These are phyloP conservation scores for Heliosperma pusillum DNA, from an alignment of 148 eudicot genomes.

Conservation along the genomic window DNA sequence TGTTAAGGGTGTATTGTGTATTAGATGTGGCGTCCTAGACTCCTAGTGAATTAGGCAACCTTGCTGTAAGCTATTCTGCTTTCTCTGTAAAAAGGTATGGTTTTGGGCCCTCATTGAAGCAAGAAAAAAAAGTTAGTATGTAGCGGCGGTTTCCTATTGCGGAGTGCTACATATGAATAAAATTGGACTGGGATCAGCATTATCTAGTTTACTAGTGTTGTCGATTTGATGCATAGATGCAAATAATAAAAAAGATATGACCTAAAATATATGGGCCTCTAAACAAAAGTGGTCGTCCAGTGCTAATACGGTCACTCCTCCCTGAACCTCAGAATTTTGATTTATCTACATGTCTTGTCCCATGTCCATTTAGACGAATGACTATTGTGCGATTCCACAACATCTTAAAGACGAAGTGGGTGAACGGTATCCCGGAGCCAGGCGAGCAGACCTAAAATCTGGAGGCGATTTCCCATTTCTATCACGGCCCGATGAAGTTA, in stretches of 20 bases:
- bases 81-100: not conserved
- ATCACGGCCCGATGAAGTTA: conserved; percentile 94
- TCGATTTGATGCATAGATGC: not conserved
- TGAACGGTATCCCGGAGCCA: conserved; percentile 88
- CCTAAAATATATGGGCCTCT: not conserved
- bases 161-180: not conserved
- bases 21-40: not conserved
- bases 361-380: conserved; percentile 60
- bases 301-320: not conserved
- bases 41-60: not conserved
- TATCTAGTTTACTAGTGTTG: not conserved
- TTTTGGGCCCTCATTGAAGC: not conserved
- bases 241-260: not conserved
- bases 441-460: conserved; percentile 73
- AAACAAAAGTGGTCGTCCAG: not conserved
- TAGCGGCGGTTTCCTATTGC: not conserved
- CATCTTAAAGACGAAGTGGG: conserved; percentile 80
- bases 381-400: conserved; percentile 78
- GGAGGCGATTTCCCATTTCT: conserved; percentile 98
- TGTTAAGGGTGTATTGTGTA: not conserved
- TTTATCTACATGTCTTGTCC: not conserved
- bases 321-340: not conserved
- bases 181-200: not conserved
- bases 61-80: not conserved
- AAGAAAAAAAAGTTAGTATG: not conserved